Conservation (phyloP, 768 basidiomycete species). For the Suillus plorans region DNA sequence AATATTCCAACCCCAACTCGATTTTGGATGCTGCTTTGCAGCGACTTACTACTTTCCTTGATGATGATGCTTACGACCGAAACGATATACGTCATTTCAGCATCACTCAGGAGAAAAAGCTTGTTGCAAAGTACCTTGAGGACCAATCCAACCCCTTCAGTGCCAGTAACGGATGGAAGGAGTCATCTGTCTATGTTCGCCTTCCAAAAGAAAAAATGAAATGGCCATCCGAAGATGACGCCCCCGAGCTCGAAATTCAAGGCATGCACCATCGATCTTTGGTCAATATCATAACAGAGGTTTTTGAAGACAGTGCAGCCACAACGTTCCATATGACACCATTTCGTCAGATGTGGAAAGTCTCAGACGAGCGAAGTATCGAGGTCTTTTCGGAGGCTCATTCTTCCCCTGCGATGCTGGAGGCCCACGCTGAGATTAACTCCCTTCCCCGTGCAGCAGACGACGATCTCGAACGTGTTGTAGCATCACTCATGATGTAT, state of each 20-base stretch:
- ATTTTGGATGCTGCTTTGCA: constrained; percentile 30
- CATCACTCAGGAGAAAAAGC: neutral
- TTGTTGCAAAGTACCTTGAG: constrained; percentile 1
- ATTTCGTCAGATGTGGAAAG: constrained; percentile 23
- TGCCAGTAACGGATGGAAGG: constrained; percentile 4
- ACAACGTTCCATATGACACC: constrained; percentile 22
- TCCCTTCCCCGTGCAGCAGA: constrained; percentile 11
- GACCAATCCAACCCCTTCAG: constrained; percentile 3
- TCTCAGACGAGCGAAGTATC: neutral
- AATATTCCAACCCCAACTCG: constrained; percentile 24
- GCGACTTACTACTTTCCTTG: constrained; percentile 24
- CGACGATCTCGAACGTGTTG: constrained; percentile 13
- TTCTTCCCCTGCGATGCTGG: neutral
- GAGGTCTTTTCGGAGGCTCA: neutral
- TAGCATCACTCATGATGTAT: constrained; percentile 21
- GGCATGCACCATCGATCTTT: constrained; percentile 4
- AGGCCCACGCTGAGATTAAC: constrained; percentile 8
- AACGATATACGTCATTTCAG: constrained; percentile 6
- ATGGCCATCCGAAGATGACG: neutral
- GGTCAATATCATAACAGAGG: neutral
- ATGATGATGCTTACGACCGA: constrained; percentile 5
- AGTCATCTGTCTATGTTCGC: neutral
- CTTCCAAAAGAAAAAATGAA: neutral
- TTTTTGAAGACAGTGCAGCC: neutral
- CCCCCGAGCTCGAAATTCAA: neutral